Conservation (phyloP, 345 rosid species). For the Moringa oleifera region DNA sequence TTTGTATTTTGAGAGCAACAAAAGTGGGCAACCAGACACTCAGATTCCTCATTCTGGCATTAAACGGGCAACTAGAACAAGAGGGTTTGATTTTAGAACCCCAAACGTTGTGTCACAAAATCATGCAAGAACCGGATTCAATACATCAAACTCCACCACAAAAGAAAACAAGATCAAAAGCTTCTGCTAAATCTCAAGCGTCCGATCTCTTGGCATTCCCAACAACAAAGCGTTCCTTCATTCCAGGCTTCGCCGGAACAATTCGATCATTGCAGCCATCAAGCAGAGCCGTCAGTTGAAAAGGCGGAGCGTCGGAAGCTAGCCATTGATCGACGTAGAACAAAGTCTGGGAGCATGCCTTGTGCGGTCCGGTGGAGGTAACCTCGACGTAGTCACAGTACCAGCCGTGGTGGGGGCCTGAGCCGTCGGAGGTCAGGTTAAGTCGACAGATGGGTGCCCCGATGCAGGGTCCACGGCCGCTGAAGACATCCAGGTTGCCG, state of each 20-base stretch:
- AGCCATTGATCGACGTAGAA: constrained; percentile 92
- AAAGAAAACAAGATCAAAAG: too few species aligned
- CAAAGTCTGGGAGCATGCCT: constrained; percentile 41
- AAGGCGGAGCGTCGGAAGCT: constrained; percentile 58
- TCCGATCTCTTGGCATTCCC: not conserved
- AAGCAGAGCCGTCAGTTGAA: constrained; percentile 41
- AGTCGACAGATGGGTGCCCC: constrained; percentile 50
- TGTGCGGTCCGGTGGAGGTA: constrained; percentile 53
- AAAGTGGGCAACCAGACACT: too few species aligned
- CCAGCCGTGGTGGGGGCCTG: constrained; percentile 76
- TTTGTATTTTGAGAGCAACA: too few species aligned
- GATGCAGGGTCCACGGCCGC: constrained; percentile 65
- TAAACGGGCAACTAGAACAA: too few species aligned
- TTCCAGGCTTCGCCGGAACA: not conserved
- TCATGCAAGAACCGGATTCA: too few species aligned
- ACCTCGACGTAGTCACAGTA: constrained; percentile 85
- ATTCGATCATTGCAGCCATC: constrained; percentile 2
- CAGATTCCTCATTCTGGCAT: too few species aligned
- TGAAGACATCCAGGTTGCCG: constrained; percentile 83
- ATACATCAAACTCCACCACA: too few species aligned
- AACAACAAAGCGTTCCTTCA: not conserved
- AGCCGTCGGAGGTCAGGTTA: constrained; percentile 74
- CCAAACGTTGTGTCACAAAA: too few species aligned
- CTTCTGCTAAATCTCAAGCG: not conserved
- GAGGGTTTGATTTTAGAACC: too few species aligned